Evolutionary conservation across 768 basidiomycete genomes (phyloP).

Genomic region (Phlebiopsis flavidoalba): DNA sequence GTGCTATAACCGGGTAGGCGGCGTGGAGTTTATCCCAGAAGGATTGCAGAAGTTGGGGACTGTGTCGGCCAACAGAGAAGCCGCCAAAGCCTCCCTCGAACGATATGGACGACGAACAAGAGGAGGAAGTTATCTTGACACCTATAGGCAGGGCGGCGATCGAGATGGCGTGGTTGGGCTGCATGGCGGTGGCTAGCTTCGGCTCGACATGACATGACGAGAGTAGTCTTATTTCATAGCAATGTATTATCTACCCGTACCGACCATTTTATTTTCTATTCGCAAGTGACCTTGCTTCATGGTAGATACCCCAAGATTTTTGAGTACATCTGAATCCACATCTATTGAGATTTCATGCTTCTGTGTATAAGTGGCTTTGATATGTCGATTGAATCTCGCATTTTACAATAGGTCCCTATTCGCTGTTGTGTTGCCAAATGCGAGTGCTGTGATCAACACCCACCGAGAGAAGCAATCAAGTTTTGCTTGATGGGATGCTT

Average conservation of each 20-base stretch:
- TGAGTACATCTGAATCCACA: constrained; percentile 12
- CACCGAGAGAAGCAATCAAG: not conserved
- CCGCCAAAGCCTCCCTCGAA: constrained; percentile 16
- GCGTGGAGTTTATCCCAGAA: constrained; percentile 77
- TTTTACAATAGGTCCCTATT: constrained; percentile 5
- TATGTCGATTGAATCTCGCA: constrained; percentile 7
- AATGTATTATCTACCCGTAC: not conserved
- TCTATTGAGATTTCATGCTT: constrained; percentile 9
- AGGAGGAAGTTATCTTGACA: constrained; percentile 37
- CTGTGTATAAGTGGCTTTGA: constrained; percentile 8
- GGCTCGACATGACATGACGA: constrained; percentile 4
- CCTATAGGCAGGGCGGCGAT: constrained; percentile 45
- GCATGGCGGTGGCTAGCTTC: constrained; percentile 45
- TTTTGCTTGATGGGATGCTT: not conserved
- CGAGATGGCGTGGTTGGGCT: constrained; percentile 52
- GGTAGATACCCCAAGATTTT: constrained; percentile 9
- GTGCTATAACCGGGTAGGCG: constrained; percentile 56
- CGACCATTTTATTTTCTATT: not conserved
- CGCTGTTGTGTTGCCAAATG: not conserved
- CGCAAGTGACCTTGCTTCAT: constrained; percentile 1
- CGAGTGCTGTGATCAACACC: not conserved
- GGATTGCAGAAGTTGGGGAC: constrained; percentile 71
- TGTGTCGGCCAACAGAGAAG: constrained; percentile 35
- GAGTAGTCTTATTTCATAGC: not conserved
- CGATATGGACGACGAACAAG: constrained; percentile 36